Percentiles rank a stretch among this genome's conserved stretches.
phyloP scores from a whole-genome alignment of 106 monocot genomes.

The Dactylorhiza incarnata region DNA sequence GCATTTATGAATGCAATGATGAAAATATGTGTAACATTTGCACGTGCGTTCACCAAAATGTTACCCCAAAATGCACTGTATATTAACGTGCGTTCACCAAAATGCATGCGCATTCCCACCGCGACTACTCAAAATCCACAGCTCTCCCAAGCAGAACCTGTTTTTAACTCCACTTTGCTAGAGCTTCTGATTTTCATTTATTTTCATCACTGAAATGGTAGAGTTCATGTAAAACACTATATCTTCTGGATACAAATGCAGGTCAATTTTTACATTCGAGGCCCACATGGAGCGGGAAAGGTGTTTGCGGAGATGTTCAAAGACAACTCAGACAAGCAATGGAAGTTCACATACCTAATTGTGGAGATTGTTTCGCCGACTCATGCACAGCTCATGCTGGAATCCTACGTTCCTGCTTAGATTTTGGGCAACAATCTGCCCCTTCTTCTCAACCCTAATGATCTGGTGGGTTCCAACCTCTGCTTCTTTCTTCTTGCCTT shows the following conservation, averaged over 20 bases:
- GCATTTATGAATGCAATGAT: no score
- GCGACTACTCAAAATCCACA: no score
- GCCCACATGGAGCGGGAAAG: conserved; percentile 83
- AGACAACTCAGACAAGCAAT: conserved; percentile 53
- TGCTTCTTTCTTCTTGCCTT: not conserved
- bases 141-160: no score
- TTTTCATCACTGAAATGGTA: no score
- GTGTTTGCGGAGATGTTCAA: conserved; percentile 93
- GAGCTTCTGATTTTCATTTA: no score
- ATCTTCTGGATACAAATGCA: conserved; percentile 5
- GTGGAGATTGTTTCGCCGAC: conserved; percentile 83
- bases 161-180: no score
- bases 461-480: not conserved
- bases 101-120: no score
- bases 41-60: no score
- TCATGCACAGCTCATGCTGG: conserved; percentile 65
- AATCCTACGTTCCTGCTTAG: conserved; percentile 95
- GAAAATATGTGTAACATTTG: no score
- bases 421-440: not conserved
- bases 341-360: conserved; percentile 94
- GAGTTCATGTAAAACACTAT: no score
- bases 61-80: no score
- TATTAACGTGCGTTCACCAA: no score
- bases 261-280: conserved; percentile 87
- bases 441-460: not conserved